Evolutionary conservation across 2,329 filamentous ascomycete genomes (phyloP).

Genomic region (Fusarium sp.): DNA sequence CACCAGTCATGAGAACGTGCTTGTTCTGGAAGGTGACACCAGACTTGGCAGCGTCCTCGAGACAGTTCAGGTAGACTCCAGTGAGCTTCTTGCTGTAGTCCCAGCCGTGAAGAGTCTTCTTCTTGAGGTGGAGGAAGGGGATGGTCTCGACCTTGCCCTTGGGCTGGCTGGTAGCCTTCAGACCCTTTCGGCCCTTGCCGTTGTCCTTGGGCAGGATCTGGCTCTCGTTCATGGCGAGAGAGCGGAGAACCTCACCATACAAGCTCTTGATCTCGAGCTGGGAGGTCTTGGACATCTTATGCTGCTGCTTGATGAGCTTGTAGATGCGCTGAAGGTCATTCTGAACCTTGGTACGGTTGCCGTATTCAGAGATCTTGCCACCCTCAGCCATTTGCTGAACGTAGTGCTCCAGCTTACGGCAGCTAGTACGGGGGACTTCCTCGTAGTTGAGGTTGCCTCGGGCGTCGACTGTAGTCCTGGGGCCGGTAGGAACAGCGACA

Average conservation of each 20-base stretch:
- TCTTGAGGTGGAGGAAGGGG: conserved; percentile 96
- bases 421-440: conserved; percentile 87
- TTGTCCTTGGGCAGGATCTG: conserved; percentile 94
- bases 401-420: conserved; percentile 97
- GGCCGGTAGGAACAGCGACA: conserved; percentile 90
- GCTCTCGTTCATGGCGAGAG: conserved; percentile 96
- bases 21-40: conserved; percentile 95
- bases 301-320: conserved; percentile 98
- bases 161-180: conserved; percentile 66
- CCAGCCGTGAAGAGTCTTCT: conserved; percentile 93
- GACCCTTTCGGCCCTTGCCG: conserved; percentile 71
- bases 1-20: conserved; percentile 97
- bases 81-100: conserved; percentile 99
- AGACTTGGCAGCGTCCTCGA: conserved; percentile 87
- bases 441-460: conserved; percentile 93
- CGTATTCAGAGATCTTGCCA: conserved; percentile 98
- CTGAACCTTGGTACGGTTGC: conserved; percentile 97
- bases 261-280: conserved; percentile 96
- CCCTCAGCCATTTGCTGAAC: conserved; percentile 98
- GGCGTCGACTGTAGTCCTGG: conserved; percentile 90
- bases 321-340: conserved; percentile 95
- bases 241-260: conserved; percentile 94
- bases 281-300: conserved; percentile 96
- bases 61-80: conserved; percentile 88
- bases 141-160: conserved; percentile 98